Percentiles rank a stretch among this genome's conserved stretches.
phyloP scores from a whole-genome alignment of 495 filamentous ascomycete species.

The Penicillium lividum region DNA sequence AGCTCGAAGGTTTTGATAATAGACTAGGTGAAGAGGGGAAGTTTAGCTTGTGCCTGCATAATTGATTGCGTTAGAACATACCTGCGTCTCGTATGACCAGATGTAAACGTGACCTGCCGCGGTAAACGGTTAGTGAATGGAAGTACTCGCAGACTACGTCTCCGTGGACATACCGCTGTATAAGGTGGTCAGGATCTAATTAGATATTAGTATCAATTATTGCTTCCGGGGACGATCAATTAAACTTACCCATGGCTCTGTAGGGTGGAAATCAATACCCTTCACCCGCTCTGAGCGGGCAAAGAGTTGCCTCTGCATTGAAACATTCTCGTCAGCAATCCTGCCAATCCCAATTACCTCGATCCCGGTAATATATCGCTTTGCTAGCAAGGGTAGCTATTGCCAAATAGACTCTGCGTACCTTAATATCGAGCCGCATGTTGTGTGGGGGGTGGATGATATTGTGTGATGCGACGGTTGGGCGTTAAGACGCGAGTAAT shows the following conservation, averaged over 20 bases:
- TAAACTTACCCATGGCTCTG: constrained; percentile 79
- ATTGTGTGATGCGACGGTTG: constrained; percentile 44
- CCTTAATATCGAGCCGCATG: constrained; percentile 93
- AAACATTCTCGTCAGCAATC: constrained; percentile 22
- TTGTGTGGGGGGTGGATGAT: constrained; percentile 46
- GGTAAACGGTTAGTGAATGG: constrained; percentile 25
- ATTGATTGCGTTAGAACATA: constrained; percentile 26
- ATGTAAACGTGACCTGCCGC: constrained; percentile 90
- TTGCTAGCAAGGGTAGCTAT: constrained; percentile 1
- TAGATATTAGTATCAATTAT: constrained; percentile 28
- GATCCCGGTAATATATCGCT: constrained; percentile 24
- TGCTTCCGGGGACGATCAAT: constrained; percentile 1
- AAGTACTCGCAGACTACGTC: constrained; percentile 5
- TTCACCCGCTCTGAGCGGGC: constrained; percentile 90
- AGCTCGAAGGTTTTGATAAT: constrained; percentile 99
- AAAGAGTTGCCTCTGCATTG: constrained; percentile 71
- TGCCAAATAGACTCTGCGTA: constrained; percentile 46
- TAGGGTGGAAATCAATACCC: constrained; percentile 96
- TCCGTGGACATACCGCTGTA: constrained; percentile 73
- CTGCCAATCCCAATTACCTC: constrained; percentile 16
- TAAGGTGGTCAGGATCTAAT: constrained; percentile 83
- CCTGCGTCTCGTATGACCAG: constrained; percentile 97
- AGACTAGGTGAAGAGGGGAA: constrained; percentile 46
- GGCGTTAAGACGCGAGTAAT: constrained; percentile 37
- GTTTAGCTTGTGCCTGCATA: constrained; percentile 10